Percentiles rank a stretch among this genome's conserved stretches.
Evolutionary conservation across 2,329 filamentous ascomycete species (phyloP).

Genomic region (Trichophyton schoenleinii): DNA sequence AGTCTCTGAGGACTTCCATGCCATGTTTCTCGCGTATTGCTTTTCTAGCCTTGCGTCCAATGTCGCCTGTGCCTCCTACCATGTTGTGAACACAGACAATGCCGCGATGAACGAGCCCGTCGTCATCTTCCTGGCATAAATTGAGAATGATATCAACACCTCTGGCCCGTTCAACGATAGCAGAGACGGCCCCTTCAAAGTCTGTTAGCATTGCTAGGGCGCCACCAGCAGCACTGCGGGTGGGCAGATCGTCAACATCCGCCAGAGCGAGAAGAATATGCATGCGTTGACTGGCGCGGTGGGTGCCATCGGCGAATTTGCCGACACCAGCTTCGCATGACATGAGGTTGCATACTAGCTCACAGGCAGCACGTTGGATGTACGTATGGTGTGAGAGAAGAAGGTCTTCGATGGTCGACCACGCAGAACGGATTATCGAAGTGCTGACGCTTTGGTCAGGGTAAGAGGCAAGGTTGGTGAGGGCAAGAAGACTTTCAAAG

Average conservation of each 20-base stretch:
- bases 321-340: slow-evolving; percentile 34
- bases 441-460: slow-evolving; percentile 42
- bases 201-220: slow-evolving; percentile 74
- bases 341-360: slow-evolving; percentile 78
- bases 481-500: slow-evolving; percentile 80
- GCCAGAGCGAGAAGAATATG: slow-evolving; percentile 78
- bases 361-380: slow-evolving; percentile 70
- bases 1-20: slow-evolving; percentile 55
- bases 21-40: slow-evolving; percentile 52
- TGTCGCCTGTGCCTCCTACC: slow-evolving; percentile 51
- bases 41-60: slow-evolving; percentile 48
- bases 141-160: slow-evolving; percentile 69
- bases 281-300: slow-evolving; percentile 58
- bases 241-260: slow-evolving; percentile 69
- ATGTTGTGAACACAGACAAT: slow-evolving; percentile 65
- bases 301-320: slow-evolving; percentile 41
- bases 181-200: slow-evolving; percentile 60
- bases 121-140: slow-evolving; percentile 58
- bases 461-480: slow-evolving; percentile 79
- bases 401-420: slow-evolving; percentile 68
- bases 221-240: slow-evolving; percentile 72
- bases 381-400: slow-evolving; percentile 62
- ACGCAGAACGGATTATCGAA: slow-evolving; percentile 60
- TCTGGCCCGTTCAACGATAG: slow-evolving; percentile 56
- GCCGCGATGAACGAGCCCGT: slow-evolving; percentile 48